phyloP scores from a whole-genome alignment of 1,139 yeast species.

The Diutina pseudorugosa region DNA sequence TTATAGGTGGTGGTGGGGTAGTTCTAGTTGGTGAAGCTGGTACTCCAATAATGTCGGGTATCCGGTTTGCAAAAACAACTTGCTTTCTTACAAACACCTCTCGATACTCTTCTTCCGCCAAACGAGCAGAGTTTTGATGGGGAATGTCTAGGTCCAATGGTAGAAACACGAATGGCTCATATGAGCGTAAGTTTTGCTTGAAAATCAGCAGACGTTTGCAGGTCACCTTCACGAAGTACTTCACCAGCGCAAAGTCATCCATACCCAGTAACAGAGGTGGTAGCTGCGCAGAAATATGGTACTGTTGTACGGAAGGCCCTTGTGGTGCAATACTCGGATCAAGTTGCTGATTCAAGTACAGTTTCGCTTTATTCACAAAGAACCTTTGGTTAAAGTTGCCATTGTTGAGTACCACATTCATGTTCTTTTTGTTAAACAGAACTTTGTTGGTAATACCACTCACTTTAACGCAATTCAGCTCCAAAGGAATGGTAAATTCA shows the following conservation, averaged over 20 bases:
- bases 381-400: slow-evolving; percentile 19
- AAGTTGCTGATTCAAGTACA: not conserved
- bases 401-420: slow-evolving; percentile 23
- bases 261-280: slow-evolving; percentile 47
- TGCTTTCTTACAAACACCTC: slow-evolving; percentile 32
- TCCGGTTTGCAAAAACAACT: slow-evolving; percentile 22
- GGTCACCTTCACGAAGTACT: slow-evolving; percentile 47
- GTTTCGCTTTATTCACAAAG: slow-evolving; percentile 8
- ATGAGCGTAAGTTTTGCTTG: slow-evolving; percentile 35
- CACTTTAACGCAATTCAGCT: slow-evolving; percentile 32
- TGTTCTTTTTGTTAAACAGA: slow-evolving; percentile 19
- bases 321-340: not conserved
- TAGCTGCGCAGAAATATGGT: slow-evolving; percentile 31
- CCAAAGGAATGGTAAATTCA: slow-evolving; percentile 40
- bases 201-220: slow-evolving; percentile 43
- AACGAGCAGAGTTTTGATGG: slow-evolving; percentile 12
- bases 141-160: slow-evolving; percentile 35
- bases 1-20: not conserved
- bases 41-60: slow-evolving; percentile 35
- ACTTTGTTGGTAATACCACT: slow-evolving; percentile 31
- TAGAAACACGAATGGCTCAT: slow-evolving; percentile 39
- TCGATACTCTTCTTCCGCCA: slow-evolving; percentile 16
- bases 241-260: slow-evolving; percentile 33
- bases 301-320: slow-evolving; percentile 7
- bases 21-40: not conserved